Percentiles rank a stretch among this genome's conserved stretches.
Conservation (phyloP, 352 stramenopile species). For the Albugo laibachii region DNA sequence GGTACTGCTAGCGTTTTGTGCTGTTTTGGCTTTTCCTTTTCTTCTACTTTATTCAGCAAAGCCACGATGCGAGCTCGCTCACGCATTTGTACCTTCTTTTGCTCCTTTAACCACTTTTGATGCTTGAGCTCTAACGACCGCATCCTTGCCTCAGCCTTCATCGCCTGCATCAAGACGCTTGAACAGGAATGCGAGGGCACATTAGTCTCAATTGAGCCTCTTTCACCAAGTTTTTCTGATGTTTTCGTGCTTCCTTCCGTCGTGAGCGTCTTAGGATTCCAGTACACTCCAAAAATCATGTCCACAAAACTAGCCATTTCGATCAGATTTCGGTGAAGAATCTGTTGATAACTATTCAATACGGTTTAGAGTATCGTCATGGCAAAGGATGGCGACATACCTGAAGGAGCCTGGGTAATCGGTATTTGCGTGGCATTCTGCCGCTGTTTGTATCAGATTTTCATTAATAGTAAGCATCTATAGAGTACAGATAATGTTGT, state of each 20-base stretch:
- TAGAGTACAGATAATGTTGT: neutral
- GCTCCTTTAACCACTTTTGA: neutral
- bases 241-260: neutral
- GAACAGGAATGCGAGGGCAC: neutral
- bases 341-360: neutral
- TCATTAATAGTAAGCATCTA: slow-evolving; percentile 1
- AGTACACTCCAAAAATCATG: neutral
- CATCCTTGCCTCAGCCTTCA: neutral
- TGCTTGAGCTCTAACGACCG: neutral
- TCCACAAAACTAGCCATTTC: slow-evolving; percentile 1
- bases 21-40: too few species aligned
- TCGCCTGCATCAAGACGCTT: neutral
- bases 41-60: too few species aligned
- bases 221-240: neutral
- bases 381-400: neutral
- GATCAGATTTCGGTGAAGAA: neutral
- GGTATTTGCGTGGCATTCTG: neutral
- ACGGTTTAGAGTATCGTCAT: neutral
- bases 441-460: neutral
- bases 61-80: too few species aligned
- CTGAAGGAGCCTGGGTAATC: neutral
- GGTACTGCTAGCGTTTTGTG: too few species aligned
- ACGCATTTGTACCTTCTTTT: neutral
- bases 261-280: neutral
- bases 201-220: too few species aligned